Evolutionary conservation across 2,329 filamentous ascomycete genomes (phyloP).

Genomic region (Penicillium digitatum): DNA sequence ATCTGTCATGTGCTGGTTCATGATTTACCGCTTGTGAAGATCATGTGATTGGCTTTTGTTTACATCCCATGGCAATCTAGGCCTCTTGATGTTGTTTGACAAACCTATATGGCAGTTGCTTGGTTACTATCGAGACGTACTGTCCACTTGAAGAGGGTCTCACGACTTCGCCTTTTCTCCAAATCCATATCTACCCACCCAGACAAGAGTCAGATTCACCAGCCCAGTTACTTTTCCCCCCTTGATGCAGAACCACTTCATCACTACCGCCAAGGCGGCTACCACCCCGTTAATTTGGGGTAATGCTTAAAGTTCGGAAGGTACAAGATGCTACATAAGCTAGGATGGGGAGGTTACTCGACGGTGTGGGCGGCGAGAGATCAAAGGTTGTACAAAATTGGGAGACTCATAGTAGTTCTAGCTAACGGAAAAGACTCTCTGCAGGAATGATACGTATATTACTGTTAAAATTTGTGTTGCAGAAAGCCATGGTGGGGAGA

Average conservation of each 20-base stretch:
- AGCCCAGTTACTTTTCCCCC: conserved; percentile 2
- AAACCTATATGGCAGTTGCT: neutral
- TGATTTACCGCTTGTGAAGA: neutral
- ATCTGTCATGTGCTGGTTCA: neutral
- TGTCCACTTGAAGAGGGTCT: neutral
- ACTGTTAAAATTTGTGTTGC: conserved; percentile 25
- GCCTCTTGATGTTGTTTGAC: neutral
- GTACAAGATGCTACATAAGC: conserved; percentile 39
- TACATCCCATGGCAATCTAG: neutral
- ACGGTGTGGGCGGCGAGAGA: conserved; percentile 39
- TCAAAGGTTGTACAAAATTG: conserved; percentile 16
- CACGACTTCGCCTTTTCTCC: neutral
- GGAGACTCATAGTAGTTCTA: neutral
- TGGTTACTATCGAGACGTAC: neutral
- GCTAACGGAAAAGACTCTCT: conserved; percentile 15
- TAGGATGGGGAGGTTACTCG: conserved; percentile 37
- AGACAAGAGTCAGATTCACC: conserved; percentile 3
- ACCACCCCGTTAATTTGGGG: conserved; percentile 34
- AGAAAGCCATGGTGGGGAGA: conserved; percentile 10
- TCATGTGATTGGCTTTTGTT: neutral
- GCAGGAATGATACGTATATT: conserved; percentile 21
- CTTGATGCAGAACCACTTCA: conserved; percentile 24
- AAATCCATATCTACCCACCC: neutral
- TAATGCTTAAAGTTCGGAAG: conserved; percentile 25
- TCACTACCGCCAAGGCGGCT: conserved; percentile 29